phyloP scores from a whole-genome alignment of 2,329 filamentous ascomycete species.

The Conoideocrella luteorostrata region DNA sequence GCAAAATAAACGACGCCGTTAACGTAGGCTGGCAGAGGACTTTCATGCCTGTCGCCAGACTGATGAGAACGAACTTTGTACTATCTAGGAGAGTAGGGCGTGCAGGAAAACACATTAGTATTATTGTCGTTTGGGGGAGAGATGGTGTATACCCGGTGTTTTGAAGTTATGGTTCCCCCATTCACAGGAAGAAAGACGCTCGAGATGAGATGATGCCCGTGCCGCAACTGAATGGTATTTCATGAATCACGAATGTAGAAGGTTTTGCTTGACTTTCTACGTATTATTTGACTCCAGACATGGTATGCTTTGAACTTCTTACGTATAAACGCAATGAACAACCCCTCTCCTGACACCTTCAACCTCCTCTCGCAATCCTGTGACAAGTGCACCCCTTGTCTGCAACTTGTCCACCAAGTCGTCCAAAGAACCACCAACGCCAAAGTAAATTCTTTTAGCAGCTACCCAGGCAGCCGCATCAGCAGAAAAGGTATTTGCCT shows the following conservation, averaged over 20 bases:
- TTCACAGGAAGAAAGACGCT: no score
- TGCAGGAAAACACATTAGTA: neutral
- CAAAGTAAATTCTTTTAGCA: conserved; percentile 78
- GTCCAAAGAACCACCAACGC: conserved; percentile 74
- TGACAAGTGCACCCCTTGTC: conserved; percentile 41
- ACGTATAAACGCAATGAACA: conserved; percentile 28
- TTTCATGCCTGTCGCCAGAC: no score
- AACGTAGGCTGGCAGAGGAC: neutral
- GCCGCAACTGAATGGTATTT: no score
- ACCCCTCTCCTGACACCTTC: conserved; percentile 57
- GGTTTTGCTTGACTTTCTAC: neutral
- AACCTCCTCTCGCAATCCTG: conserved; percentile 49
- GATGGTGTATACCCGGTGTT: neutral
- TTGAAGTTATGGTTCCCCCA: neutral
- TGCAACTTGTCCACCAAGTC: conserved; percentile 57
- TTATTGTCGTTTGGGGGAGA: neutral
- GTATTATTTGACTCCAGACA: no score
- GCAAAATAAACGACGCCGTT: conserved; percentile 16
- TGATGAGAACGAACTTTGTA: neutral
- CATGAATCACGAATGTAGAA: no score
- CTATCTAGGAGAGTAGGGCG: neutral
- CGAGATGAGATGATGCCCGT: no score
- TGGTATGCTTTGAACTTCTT: no score
- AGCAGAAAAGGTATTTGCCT: conserved; percentile 26
- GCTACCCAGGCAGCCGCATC: conserved; percentile 59